Evolutionary conservation across 1,139 yeast genomes (phyloP), one percentile per base, ranked within the genome.

Genomic region (Nakaseomyces nivariensis): DNA sequence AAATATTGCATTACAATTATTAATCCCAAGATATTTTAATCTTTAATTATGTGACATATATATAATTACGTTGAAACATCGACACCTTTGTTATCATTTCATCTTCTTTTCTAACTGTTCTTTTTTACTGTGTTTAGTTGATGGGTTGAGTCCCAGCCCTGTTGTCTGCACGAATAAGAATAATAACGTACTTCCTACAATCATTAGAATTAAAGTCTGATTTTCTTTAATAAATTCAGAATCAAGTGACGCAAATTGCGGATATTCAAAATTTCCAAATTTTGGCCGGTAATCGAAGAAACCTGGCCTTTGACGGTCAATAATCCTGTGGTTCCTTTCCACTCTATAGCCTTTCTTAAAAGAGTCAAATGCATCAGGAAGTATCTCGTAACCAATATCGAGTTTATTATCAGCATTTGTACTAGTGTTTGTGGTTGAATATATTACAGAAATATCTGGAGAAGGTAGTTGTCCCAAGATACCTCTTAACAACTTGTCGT

Each of bases 381-480:
- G 67, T 1, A 68, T 64, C 4, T 60, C 60, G 40, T 55, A 13
- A 1, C 56, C 51, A 1, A 52, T 45, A 24, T 54, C 48, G n/a
- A 44, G 53, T 40, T 60, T 62, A 22, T 53, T 43, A 5, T 43
- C 38, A 7, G 48, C 43, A 9, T 51, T 54, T 5, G 43, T 45
- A 25, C 49, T 37, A 31, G 22, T 17, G 22, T 53, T 53, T 1
- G 57, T 54, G 3, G 53, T 48, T 13, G 64, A 48, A 0, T 72
- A 63, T 0, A 86, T 78, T 47, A 78, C 64, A 5, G 84, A 64
- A 3, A 85, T 67, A 4, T 84, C 70, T 51, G 92, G 90, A 0
- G 87, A 74, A 0, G 94, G 92, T n/a, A 82, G 62, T 55, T 78
- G 80, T 34, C 85, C 73, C 31, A 82, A 58, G 11, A 83, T 72